Conservation (phyloP, 1,139 yeast genomes). For the Neolecta irregularis region DNA sequence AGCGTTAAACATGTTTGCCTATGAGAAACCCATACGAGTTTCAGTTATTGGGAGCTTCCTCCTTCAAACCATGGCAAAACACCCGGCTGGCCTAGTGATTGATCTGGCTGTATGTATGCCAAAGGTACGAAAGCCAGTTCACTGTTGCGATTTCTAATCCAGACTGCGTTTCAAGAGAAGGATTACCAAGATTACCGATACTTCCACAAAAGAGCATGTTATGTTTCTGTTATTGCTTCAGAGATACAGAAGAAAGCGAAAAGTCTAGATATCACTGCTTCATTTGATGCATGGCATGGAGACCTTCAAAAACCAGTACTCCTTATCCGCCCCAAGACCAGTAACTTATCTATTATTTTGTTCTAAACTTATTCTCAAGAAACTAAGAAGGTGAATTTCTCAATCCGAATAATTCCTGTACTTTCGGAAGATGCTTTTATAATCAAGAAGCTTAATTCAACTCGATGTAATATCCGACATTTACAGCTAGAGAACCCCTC, state of each 20-base stretch:
- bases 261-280: conserved; percentile 15
- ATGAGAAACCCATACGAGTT: conserved; percentile 55
- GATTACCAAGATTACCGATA: conserved; percentile 85
- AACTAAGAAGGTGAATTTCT: conserved; percentile 53
- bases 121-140: conserved; percentile 15
- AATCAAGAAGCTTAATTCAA: conserved; percentile 60
- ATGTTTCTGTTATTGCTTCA: conserved; percentile 61
- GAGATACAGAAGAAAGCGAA: conserved; percentile 28
- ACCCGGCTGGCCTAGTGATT: conserved; percentile 47
- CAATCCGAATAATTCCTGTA: conserved; percentile 28
- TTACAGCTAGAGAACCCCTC: conserved; percentile 29
- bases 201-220: conserved; percentile 75
- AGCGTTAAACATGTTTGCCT: conserved; percentile 55
- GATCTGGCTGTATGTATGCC: conserved; percentile 83
- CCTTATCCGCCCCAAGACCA: conserved; percentile 1
- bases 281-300: conserved; percentile 5
- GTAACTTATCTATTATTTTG: not conserved
- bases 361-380: conserved; percentile 39
- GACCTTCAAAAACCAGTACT: conserved; percentile 8
- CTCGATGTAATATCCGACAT: conserved; percentile 51
- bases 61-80: conserved; percentile 58
- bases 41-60: conserved; percentile 84
- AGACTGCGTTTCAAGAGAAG: conserved; percentile 54
- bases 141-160: not conserved
- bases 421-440: conserved; percentile 55